These are phyloP conservation scores for Abrus pulchellus DNA, from an alignment of 306 rosid species.

Conservation along the genomic window DNA sequence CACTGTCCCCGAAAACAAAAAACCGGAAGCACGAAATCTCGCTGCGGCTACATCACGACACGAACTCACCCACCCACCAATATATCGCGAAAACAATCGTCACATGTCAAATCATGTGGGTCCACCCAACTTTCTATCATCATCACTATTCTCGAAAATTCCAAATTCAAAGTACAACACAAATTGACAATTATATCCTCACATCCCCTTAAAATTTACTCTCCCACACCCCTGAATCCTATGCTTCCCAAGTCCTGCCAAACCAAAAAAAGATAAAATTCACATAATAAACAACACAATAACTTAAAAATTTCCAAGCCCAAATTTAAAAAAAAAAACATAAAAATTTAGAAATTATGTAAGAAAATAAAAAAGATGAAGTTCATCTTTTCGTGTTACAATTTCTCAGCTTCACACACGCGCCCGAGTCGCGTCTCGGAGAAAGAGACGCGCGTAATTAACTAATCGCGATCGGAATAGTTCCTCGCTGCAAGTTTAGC, in stretches of 20 bases:
- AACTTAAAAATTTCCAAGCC: slow-evolving; percentile 56
- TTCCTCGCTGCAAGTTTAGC: not conserved
- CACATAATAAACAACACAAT: slow-evolving; percentile 45
- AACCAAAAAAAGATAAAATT: not conserved
- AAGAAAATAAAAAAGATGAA: slow-evolving; percentile 24
- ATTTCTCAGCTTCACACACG: slow-evolving; percentile 35
- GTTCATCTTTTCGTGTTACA: slow-evolving; percentile 50
- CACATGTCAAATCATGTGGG: slow-evolving; percentile 45
- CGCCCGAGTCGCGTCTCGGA: slow-evolving; percentile 34
- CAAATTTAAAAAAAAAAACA: slow-evolving; percentile 26
- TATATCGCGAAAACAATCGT: slow-evolving; percentile 30
- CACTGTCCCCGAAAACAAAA: not conserved
- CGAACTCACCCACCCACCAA: slow-evolving; percentile 2
- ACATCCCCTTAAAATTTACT: not conserved
- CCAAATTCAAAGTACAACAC: slow-evolving; percentile 41
- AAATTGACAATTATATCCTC: slow-evolving; percentile 52
- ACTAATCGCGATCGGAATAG: slow-evolving; percentile 19
- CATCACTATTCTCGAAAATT: slow-evolving; percentile 53
- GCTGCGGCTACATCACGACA: not conserved
- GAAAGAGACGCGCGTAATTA: slow-evolving; percentile 46
- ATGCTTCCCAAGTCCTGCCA: not conserved
- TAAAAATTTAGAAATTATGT: slow-evolving; percentile 38
- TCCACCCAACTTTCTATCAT: slow-evolving; percentile 52
- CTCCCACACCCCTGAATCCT: slow-evolving; percentile 14
- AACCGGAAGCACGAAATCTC: slow-evolving; percentile 37